Conservation (phyloP, 352 stramenopile genomes). For the Phytopythium montanum region DNA sequence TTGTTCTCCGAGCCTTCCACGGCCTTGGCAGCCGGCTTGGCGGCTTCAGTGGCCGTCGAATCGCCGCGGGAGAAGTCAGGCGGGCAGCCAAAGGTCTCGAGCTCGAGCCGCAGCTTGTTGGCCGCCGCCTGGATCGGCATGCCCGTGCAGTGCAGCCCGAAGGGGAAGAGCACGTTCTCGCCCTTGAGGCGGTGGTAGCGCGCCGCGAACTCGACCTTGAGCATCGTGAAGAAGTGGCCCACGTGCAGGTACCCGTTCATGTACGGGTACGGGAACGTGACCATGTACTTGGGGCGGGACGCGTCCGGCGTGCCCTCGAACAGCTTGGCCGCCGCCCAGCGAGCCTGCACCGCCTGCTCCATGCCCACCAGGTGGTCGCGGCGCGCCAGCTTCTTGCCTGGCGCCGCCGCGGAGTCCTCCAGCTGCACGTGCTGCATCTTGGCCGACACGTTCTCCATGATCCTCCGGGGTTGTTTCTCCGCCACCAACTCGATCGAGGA, state of each 20-base stretch:
- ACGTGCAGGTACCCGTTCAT: slow-evolving; percentile 99
- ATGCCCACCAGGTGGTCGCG: slow-evolving; percentile 91
- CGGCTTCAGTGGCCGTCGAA: neutral
- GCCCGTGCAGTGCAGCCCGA: slow-evolving; percentile 99
- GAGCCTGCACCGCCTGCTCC: slow-evolving; percentile 88
- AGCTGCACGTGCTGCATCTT: slow-evolving; percentile 85
- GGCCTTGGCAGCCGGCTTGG: slow-evolving; percentile 50
- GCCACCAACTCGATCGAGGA: neutral
- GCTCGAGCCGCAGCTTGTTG: slow-evolving; percentile 99
- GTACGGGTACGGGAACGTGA: slow-evolving; percentile 99
- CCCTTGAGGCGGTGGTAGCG: slow-evolving; percentile 95
- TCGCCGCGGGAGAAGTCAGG: slow-evolving; percentile 81
- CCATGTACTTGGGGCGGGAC: slow-evolving; percentile 95
- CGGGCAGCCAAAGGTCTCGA: slow-evolving; percentile 92
- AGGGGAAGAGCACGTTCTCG: slow-evolving; percentile 99
- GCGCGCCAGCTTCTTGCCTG: slow-evolving; percentile 77
- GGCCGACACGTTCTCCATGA: slow-evolving; percentile 69
- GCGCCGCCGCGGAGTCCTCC: slow-evolving; percentile 36
- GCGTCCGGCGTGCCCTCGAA: slow-evolving; percentile 87
- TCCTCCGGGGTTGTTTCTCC: slow-evolving; percentile 1
- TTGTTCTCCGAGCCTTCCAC: slow-evolving; percentile 81
- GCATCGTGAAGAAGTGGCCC: slow-evolving; percentile 97
- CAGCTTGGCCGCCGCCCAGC: slow-evolving; percentile 87
- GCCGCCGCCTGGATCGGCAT: slow-evolving; percentile 99
- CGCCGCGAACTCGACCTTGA: slow-evolving; percentile 95